Conservation (phyloP, 768 basidiomycete species). For the Kwoniella europaea region DNA sequence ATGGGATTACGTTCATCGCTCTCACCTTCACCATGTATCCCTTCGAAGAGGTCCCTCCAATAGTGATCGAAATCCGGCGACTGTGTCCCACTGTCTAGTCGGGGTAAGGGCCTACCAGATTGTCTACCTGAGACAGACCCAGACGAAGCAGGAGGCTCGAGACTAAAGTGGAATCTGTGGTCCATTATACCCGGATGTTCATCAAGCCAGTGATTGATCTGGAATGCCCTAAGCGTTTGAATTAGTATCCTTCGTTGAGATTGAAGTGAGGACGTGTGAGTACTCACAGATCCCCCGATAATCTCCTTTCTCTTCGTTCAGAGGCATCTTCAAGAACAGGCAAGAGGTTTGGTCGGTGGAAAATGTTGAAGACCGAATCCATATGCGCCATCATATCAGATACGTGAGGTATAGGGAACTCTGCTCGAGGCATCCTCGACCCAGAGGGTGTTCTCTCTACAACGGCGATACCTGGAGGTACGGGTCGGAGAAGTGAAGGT, state of each 20-base stretch:
- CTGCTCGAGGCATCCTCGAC: background rate
- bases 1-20: background rate
- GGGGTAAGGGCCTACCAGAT: background rate
- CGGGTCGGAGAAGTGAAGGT: conserved; percentile 3
- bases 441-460: background rate
- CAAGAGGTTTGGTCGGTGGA: background rate
- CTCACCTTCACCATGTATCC: background rate
- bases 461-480: background rate
- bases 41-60: background rate
- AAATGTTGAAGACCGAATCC: background rate
- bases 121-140: background rate
- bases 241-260: background rate
- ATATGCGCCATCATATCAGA: conserved; percentile 1
- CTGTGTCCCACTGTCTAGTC: background rate
- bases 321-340: background rate
- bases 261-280: background rate
- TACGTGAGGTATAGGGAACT: conserved; percentile 3
- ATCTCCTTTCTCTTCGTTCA: background rate
- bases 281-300: background rate
- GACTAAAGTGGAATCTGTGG: background rate
- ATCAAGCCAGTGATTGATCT: background rate
- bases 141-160: background rate
- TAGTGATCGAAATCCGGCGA: background rate
- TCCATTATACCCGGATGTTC: background rate
- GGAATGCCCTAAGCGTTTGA: background rate